phyloP scores from a whole-genome alignment of 2,329 filamentous ascomycete species.

The Ophiostoma sp. region DNA sequence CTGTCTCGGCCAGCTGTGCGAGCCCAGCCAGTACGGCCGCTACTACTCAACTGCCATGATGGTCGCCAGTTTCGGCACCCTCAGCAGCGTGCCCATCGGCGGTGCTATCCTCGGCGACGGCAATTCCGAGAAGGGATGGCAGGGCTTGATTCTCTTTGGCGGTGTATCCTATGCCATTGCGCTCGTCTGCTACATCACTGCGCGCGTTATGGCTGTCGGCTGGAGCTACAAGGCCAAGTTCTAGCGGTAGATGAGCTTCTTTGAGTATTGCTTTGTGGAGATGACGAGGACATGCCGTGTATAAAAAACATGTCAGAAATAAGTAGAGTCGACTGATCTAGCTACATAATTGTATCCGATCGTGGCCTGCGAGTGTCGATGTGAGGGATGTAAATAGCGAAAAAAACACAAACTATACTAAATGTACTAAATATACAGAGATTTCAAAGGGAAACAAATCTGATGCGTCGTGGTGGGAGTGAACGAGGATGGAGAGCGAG shows the following conservation, averaged over 20 bases:
- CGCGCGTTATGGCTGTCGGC: conserved; percentile 36
- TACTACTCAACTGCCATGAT: conserved; percentile 75
- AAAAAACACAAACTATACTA: neutral
- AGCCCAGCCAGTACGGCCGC: conserved; percentile 59
- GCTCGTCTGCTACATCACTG: conserved; percentile 33
- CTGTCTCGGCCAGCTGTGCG: conserved; percentile 75
- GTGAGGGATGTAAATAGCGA: too few relatives aligned
- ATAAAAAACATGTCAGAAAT: too few relatives aligned
- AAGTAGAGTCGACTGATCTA: too few relatives aligned
- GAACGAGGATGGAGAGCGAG: neutral
- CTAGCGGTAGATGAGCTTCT: conserved; percentile 21
- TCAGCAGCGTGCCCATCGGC: conserved; percentile 44
- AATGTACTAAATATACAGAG: neutral
- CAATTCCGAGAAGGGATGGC: conserved; percentile 33
- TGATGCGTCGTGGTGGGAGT: neutral
- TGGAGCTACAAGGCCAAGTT: conserved; percentile 32
- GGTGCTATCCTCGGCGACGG: conserved; percentile 36
- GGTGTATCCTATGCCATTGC: conserved; percentile 35
- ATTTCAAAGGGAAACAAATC: neutral
- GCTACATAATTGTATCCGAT: too few relatives aligned
- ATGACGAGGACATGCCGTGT: neutral
- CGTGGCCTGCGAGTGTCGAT: too few relatives aligned
- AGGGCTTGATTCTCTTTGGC: conserved; percentile 37
- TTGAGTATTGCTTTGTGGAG: neutral
- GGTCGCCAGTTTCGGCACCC: conserved; percentile 65